These are phyloP conservation scores for Austroboletus niveus DNA, from an alignment of 1,284 basidiomycete genomes.

Conservation along the genomic window DNA sequence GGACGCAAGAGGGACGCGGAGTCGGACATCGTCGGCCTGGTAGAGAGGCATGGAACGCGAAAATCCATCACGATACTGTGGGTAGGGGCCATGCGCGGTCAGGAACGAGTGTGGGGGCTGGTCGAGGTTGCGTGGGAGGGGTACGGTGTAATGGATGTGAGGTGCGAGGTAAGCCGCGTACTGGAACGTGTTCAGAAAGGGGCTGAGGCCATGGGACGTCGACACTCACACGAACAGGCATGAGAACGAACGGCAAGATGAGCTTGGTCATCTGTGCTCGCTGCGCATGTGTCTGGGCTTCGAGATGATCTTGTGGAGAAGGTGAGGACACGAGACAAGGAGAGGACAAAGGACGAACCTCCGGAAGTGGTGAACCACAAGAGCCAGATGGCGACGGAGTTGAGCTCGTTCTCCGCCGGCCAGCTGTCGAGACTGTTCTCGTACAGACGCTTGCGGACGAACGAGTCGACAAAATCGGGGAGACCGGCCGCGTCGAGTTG, in stretches of 20 bases:
- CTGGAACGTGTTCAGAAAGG: constrained; percentile 26
- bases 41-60: constrained; percentile 38
- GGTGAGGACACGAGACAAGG: not conserved
- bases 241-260: constrained; percentile 57
- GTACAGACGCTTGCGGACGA: constrained; percentile 46
- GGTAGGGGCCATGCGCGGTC: constrained; percentile 55
- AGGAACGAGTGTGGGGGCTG: constrained; percentile 38
- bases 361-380: constrained; percentile 58
- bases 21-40: constrained; percentile 31
- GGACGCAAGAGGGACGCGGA: constrained; percentile 50
- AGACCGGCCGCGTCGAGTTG: constrained; percentile 58
- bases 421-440: constrained; percentile 45
- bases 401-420: constrained; percentile 51
- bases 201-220: not conserved
- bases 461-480: constrained; percentile 44
- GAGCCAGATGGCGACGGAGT: constrained; percentile 60
- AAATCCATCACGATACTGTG: constrained; percentile 47
- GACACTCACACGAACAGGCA: constrained; percentile 47
- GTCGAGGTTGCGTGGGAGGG: constrained; percentile 33
- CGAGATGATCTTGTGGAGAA: constrained; percentile 43
- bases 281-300: constrained; percentile 36
- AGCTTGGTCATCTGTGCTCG: constrained; percentile 47
- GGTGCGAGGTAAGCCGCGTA: constrained; percentile 61
- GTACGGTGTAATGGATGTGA: constrained; percentile 56
- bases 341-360: constrained; percentile 31